phyloP scores from a whole-genome alignment of 257 asterid genomes.

The Ilex aquifolium region DNA sequence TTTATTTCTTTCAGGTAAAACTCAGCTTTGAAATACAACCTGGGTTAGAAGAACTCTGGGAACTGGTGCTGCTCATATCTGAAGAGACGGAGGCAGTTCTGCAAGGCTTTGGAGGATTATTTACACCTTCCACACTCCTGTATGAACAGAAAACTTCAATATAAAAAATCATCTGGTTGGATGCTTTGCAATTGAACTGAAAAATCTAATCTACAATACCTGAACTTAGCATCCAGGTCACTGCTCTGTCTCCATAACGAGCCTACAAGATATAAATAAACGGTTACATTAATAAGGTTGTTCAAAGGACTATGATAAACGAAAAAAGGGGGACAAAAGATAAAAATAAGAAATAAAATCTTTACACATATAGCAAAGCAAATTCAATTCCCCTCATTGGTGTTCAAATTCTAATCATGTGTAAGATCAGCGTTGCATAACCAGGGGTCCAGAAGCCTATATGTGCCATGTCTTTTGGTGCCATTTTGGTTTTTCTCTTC shows the following conservation, averaged over 20 bases:
- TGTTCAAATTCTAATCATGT: too few species aligned
- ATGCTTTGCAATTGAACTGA: background rate
- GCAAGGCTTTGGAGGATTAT: constrained; percentile 47
- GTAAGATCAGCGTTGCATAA: too few species aligned
- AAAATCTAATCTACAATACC: constrained; percentile 28
- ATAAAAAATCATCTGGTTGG: constrained; percentile 11
- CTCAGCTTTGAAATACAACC: constrained; percentile 29
- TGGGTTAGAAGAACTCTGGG: constrained; percentile 49
- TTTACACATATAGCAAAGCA: too few species aligned
- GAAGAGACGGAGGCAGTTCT: constrained; percentile 79
- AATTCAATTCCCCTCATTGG: too few species aligned
- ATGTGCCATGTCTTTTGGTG: too few species aligned
- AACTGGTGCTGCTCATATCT: constrained; percentile 75
- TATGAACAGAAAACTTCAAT: constrained; percentile 9
- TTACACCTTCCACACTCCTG: constrained; percentile 54
- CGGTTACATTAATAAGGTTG: background rate
- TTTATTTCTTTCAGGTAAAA: too few species aligned
- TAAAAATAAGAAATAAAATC: too few species aligned
- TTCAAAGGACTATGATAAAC: too few species aligned
- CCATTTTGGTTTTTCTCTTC: too few species aligned
- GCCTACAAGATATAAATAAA: constrained; percentile 33
- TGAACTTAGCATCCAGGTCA: constrained; percentile 41
- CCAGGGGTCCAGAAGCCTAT: too few species aligned
- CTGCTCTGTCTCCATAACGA: constrained; percentile 42
- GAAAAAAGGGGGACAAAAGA: too few species aligned